These are phyloP conservation scores for Tetradesmus obliquus DNA, from an alignment of 139 green algal species.

Conservation along the genomic window DNA sequence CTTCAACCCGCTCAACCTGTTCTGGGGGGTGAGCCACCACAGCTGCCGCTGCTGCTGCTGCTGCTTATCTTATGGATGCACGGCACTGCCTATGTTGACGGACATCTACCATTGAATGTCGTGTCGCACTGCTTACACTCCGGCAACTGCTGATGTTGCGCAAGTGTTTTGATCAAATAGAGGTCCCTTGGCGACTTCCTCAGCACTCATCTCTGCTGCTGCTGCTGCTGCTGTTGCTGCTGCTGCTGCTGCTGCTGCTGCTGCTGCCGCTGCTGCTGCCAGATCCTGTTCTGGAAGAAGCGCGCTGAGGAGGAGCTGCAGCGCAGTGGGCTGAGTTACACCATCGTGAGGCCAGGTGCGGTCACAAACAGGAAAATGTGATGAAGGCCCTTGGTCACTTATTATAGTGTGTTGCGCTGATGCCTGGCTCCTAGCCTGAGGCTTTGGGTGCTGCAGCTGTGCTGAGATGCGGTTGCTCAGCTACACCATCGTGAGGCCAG, in stretches of 20 bases:
- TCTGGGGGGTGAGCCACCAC: constrained; percentile 72
- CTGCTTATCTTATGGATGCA: background rate
- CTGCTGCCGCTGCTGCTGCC: constrained; percentile 11
- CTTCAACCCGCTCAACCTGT: constrained; percentile 84
- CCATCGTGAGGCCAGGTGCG: constrained; percentile 80
- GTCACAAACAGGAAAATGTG: no score
- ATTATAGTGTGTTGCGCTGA: no score
- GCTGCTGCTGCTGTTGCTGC: background rate
- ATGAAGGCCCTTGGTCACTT: no score
- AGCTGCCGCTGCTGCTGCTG: background rate
- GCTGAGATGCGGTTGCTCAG: no score
- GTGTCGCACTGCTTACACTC: background rate
- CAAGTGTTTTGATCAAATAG: no score
- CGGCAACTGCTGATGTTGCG: no score
- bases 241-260: background rate
- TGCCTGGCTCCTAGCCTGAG: no score
- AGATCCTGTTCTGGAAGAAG: constrained; percentile 83
- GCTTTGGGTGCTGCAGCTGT: no score
- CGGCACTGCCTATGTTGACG: no score
- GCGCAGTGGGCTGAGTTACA: constrained; percentile 82
- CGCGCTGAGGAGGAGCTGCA: constrained; percentile 85
- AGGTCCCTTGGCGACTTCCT: no score
- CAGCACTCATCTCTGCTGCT: background rate
- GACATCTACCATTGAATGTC: background rate
- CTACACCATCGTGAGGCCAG: no score